phyloP scores from a whole-genome alignment of 345 rosid species.

The Stellera chamaejasme region DNA sequence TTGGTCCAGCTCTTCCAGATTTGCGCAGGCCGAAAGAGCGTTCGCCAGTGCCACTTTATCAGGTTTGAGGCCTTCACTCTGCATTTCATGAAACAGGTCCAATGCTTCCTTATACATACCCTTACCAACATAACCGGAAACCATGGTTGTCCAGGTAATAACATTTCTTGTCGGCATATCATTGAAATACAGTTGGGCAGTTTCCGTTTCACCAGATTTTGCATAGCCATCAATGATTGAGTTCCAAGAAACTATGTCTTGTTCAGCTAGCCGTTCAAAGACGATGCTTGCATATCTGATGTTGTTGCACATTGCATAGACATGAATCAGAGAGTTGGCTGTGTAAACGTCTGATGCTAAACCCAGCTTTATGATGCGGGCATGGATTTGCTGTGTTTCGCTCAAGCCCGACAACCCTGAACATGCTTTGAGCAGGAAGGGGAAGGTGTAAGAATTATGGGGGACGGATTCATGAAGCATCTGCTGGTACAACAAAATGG shows the following conservation, averaged over 20 bases:
- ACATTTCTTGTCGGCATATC: slow-evolving; percentile 37
- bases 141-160: slow-evolving; percentile 61
- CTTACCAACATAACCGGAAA: slow-evolving; percentile 49
- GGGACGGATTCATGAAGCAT: slow-evolving; percentile 42
- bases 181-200: slow-evolving; percentile 32
- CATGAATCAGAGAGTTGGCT: slow-evolving; percentile 47
- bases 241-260: slow-evolving; percentile 65
- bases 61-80: slow-evolving; percentile 43
- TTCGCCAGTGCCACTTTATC: slow-evolving; percentile 44
- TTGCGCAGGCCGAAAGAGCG: slow-evolving; percentile 60
- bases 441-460: slow-evolving; percentile 53
- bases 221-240: slow-evolving; percentile 51
- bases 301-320: slow-evolving; percentile 36
- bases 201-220: slow-evolving; percentile 33
- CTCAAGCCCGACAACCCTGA: slow-evolving; percentile 30
- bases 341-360: slow-evolving; percentile 34
- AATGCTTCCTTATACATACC: slow-evolving; percentile 64
- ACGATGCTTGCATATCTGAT: slow-evolving; percentile 29
- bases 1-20: slow-evolving; percentile 66
- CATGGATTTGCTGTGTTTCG: slow-evolving; percentile 52
- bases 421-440: slow-evolving; percentile 69
- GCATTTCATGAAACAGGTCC: slow-evolving; percentile 54
- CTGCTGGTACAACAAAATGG: slow-evolving; percentile 39
- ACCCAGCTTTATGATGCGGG: slow-evolving; percentile 44
- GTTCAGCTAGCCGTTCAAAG: slow-evolving; percentile 32